phyloP scores from a whole-genome alignment of 208 protist species.

The Crithidia sp. region DNA sequence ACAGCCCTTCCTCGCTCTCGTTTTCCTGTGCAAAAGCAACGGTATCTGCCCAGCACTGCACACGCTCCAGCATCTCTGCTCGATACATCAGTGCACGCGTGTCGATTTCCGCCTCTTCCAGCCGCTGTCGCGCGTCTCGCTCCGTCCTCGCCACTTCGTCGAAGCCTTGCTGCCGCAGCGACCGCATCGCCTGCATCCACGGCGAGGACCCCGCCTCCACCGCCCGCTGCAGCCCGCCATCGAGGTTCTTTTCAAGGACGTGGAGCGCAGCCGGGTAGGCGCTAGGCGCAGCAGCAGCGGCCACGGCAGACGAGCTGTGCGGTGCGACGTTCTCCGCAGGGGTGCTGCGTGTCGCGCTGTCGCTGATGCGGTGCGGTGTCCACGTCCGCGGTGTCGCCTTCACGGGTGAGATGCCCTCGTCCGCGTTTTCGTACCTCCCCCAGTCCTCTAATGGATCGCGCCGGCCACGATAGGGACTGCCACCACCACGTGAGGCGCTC shows the following conservation, averaged over 20 bases:
- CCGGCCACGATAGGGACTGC: background rate
- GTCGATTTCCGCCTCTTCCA: slow-evolving; percentile 30
- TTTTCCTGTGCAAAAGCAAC: background rate
- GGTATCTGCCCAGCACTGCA: slow-evolving; percentile 13
- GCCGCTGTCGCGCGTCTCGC: slow-evolving; percentile 9
- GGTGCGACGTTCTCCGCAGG: background rate
- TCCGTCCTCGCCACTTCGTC: slow-evolving; percentile 30
- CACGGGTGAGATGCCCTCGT: slow-evolving; percentile 2
- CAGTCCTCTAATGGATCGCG: slow-evolving; percentile 14
- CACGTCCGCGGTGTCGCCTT: background rate
- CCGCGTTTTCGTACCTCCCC: slow-evolving; percentile 11
- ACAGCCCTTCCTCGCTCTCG: background rate
- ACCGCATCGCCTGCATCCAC: slow-evolving; percentile 36
- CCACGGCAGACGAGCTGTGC: background rate
- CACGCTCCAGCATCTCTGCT: slow-evolving; percentile 24
- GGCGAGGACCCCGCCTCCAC: slow-evolving; percentile 19
- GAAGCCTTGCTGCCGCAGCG: slow-evolving; percentile 19
- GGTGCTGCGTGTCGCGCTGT: background rate
- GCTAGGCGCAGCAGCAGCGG: background rate
- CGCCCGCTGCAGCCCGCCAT: slow-evolving; percentile 8
- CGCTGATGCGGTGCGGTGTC: background rate
- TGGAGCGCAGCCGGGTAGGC: slow-evolving; percentile 17
- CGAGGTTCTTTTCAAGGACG: background rate
- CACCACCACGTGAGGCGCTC: background rate
- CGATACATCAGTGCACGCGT: slow-evolving; percentile 32